phyloP scores from a whole-genome alignment of 768 basidiomycete genomes.

The Albatrellus ellisii region DNA sequence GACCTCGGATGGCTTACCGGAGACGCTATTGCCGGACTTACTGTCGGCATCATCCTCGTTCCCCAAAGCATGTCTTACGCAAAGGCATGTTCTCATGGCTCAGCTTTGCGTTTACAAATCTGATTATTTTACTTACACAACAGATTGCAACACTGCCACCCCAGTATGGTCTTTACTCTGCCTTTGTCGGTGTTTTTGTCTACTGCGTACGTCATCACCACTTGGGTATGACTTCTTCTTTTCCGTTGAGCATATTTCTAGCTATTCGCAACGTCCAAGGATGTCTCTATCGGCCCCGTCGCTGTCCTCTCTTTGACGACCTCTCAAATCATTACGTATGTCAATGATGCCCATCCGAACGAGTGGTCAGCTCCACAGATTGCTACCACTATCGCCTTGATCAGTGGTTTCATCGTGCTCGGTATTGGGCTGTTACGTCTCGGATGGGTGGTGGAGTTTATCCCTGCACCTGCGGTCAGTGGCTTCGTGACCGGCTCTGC shows the following conservation, averaged over 20 bases:
- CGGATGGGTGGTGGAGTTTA: conserved; percentile 95
- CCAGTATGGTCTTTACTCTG: conserved; percentile 89
- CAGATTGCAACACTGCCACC: conserved; percentile 76
- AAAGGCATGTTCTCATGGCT: conserved; percentile 26
- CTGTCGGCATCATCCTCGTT: conserved; percentile 91
- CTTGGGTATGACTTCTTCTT: background rate
- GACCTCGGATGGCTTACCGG: conserved; percentile 65
- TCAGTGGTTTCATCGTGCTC: conserved; percentile 85
- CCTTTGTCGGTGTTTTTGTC: conserved; percentile 75
- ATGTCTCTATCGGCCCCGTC: conserved; percentile 98
- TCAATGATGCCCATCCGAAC: conserved; percentile 40
- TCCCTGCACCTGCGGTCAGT: conserved; percentile 72
- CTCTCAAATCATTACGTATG: conserved; percentile 62
- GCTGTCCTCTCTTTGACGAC: conserved; percentile 94
- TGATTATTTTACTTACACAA: background rate
- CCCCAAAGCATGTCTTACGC: conserved; percentile 93
- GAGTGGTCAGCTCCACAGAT: conserved; percentile 60
- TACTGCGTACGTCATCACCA: conserved; percentile 53
- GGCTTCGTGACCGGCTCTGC: conserved; percentile 99
- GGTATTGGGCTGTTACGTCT: conserved; percentile 80
- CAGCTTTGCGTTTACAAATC: background rate
- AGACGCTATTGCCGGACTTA: conserved; percentile 82
- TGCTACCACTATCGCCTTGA: conserved; percentile 72
- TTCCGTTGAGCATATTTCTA: conserved; percentile 17
- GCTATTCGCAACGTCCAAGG: conserved; percentile 96